Conservation (phyloP, 768 basidiomycete species). For the Termitomyces titanicus region DNA sequence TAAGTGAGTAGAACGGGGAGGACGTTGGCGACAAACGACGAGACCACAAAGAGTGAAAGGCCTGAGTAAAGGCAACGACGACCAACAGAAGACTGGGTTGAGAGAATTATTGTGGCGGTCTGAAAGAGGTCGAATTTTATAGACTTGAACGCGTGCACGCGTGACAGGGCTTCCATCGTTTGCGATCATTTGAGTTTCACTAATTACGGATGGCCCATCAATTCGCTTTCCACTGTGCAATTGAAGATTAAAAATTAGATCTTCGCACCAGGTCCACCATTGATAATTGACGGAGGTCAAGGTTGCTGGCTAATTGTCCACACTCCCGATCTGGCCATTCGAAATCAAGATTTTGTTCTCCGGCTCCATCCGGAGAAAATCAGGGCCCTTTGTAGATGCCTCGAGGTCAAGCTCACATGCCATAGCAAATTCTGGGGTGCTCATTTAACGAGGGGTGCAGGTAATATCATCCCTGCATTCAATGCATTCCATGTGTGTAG, state of each 20-base stretch:
- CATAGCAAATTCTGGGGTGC: conserved; percentile 31
- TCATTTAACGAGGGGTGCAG: conserved; percentile 17
- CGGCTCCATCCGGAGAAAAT: conserved; percentile 28
- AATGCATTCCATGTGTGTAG: conserved; percentile 10
- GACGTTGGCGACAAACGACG: conserved; percentile 6
- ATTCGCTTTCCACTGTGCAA: conserved; percentile 19
- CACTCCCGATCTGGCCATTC: conserved; percentile 18
- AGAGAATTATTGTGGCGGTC: conserved; percentile 20
- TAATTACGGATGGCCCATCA: conserved; percentile 25
- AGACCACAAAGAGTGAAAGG: conserved; percentile 12
- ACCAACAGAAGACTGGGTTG: conserved; percentile 15
- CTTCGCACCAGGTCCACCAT: conserved; percentile 12
- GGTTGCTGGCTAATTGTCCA: conserved; percentile 10
- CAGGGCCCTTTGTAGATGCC: conserved; percentile 20
- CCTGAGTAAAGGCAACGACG: conserved; percentile 10
- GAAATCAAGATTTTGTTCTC: conserved; percentile 23
- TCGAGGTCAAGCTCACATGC: conserved; percentile 24
- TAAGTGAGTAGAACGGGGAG: conserved; percentile 13
- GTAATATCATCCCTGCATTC: conserved; percentile 23
- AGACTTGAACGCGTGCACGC: conserved; percentile 22
- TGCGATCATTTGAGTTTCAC: conserved; percentile 22
- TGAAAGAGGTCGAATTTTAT: conserved; percentile 30
- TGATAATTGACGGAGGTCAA: conserved; percentile 4
- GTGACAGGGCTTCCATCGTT: conserved; percentile 29
- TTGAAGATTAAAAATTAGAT: conserved; percentile 16